Evolutionary conservation across 1,284 basidiomycete species (phyloP).

Genomic region (Cutaneotrichosporon cavernicola): DNA sequence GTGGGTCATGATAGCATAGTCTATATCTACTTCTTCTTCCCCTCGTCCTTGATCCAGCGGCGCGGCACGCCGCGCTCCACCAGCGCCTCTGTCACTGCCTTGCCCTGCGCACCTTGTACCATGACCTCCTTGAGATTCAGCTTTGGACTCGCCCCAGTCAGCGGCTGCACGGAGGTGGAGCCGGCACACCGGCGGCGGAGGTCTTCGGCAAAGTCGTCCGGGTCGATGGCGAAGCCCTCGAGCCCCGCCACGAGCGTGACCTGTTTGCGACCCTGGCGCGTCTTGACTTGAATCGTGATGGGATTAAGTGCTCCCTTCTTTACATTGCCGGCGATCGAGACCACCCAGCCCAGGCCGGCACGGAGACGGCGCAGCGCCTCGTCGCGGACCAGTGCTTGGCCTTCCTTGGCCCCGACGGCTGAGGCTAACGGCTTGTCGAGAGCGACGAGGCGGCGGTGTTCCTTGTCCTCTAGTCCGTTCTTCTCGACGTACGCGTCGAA

Average conservation of each 20-base stretch:
- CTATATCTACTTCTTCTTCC: constrained; percentile 20
- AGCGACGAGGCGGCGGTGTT: constrained; percentile 68
- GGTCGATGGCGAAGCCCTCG: constrained; percentile 68
- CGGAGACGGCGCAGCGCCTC: constrained; percentile 58
- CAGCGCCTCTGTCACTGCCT: constrained; percentile 66
- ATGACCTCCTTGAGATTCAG: constrained; percentile 62
- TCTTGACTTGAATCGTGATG: constrained; percentile 66
- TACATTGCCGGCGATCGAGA: constrained; percentile 42
- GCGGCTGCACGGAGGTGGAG: constrained; percentile 61
- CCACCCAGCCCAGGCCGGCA: constrained; percentile 37
- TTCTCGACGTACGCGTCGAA: constrained; percentile 65
- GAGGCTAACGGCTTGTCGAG: constrained; percentile 61
- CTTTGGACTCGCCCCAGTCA: constrained; percentile 48
- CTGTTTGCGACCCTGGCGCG: constrained; percentile 71
- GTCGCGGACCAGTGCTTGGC: constrained; percentile 68
- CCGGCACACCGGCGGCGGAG: constrained; percentile 72
- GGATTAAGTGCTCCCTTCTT: constrained; percentile 69
- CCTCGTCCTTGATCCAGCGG: constrained; percentile 66
- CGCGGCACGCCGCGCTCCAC: constrained; percentile 70
- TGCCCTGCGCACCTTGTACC: constrained; percentile 76
- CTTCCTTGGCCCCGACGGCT: constrained; percentile 51
- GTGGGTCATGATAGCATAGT: background rate
- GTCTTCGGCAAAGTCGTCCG: constrained; percentile 74
- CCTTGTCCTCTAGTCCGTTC: constrained; percentile 65
- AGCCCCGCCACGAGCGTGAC: constrained; percentile 74